A percentile compares a stretch with the other conserved stretches of the same genome.
phyloP scores from a whole-genome alignment of 306 rosid species.

The Rosa lucieae region DNA sequence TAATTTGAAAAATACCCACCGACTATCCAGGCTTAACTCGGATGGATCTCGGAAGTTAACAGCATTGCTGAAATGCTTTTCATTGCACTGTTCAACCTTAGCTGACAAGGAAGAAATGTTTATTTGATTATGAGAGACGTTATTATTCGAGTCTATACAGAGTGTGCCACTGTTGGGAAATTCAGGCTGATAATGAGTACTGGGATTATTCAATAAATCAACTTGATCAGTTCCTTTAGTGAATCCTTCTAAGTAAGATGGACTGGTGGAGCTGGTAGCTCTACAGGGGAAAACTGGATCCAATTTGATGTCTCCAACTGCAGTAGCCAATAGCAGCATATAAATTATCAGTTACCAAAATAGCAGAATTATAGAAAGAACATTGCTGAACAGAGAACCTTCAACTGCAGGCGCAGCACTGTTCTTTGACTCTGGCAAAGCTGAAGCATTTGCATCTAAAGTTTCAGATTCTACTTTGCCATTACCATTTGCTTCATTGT shows the following conservation, averaged over 20 bases:
- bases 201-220: conserved; percentile 25
- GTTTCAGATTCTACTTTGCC: conserved; percentile 24
- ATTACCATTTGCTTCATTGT: conserved; percentile 32
- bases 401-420: conserved; percentile 34
- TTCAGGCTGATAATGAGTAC: conserved; percentile 29
- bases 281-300: conserved; percentile 10
- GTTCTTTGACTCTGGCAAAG: conserved; percentile 35
- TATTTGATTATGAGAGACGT: conserved; percentile 22
- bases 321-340: conserved; percentile 2
- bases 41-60: conserved; percentile 19
- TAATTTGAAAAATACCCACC: conserved; percentile 45
- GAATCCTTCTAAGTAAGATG: conserved; percentile 37
- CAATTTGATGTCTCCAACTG: conserved; percentile 29
- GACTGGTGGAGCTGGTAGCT: conserved; percentile 20
- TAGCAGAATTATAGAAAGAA: background rate
- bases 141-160: conserved; percentile 27
- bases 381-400: conserved; percentile 38
- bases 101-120: conserved; percentile 21
- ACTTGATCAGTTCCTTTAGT: conserved; percentile 29
- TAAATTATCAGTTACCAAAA: conserved; percentile 11
- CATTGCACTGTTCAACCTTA: conserved; percentile 31
- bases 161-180: conserved; percentile 16
- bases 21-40: conserved; percentile 40
- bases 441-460: conserved; percentile 39
- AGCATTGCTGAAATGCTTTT: conserved; percentile 22